Evolutionary conservation across 2,329 filamentous ascomycete genomes (phyloP), one percentile per base, ranked within the genome.

Genomic region (Penicillium sp.): DNA sequence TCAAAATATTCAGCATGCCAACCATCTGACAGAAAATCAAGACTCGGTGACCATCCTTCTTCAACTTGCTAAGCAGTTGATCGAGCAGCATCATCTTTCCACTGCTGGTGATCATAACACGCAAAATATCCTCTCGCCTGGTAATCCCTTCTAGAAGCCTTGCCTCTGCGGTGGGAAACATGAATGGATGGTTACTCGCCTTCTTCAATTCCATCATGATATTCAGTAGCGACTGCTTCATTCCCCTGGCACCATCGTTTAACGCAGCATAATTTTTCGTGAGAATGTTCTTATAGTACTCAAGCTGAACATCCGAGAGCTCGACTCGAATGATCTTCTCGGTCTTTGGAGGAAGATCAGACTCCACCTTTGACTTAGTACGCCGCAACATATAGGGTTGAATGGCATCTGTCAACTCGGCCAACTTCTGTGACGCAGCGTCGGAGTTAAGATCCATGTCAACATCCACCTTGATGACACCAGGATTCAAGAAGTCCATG

Each of bases 161-260:
- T 55, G 96, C 90, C 71, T 99, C 94, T 2, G 92, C 93, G 59
- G 92, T 92, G 2, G 90, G 89, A 66, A 99, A 97, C 88, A 99
- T 95, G 77, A 97, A 96, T 1, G 94, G 93, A 70, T 99, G 94
- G 68, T 99, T 99, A 77, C 93, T 97, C 71, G 94, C 92, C 75
- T 99, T 99, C 80, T 99, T 99, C 68, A 99, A 76, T 74, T 99
- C 94, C 94, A 99, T 99, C 85, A 99, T 97, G 72, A 99, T 94
- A 75, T 99, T 99, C 60, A 99, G 79, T 14, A 99, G 78, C 0
- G 93, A 97, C 63, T 96, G 93, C 75, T 96, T 97, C 73, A 95
- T 90, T 6, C 93, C 94, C 57, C 86, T 90, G 43, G 88, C 87
- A 44, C 92, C 93, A 68, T 96, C 90, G 66, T 95, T 96, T 29